Percentiles rank a stretch among this genome's conserved stretches.
Conservation (phyloP, 305 asterid species). For the Fraxinus baroniana region DNA sequence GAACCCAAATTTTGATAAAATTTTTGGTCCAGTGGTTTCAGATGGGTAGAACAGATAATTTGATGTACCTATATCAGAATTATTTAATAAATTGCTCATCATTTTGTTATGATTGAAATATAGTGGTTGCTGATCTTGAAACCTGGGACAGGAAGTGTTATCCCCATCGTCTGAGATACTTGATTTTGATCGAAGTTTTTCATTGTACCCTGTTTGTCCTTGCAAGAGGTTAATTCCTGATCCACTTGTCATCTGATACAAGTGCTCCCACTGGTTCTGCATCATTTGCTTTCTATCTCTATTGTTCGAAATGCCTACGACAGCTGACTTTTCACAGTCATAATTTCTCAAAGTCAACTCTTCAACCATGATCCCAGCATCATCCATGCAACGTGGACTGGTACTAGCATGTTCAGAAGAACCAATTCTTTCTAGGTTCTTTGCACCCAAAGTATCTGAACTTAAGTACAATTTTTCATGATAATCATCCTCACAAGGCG, state of each 20-base stretch:
- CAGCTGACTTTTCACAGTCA: conserved; percentile 53
- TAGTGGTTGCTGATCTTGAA: conserved; percentile 39
- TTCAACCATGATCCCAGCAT: conserved; percentile 67
- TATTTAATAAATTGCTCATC: conserved; percentile 31
- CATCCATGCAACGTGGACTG: conserved; percentile 73
- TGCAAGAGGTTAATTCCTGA: conserved; percentile 47
- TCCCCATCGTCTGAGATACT: conserved; percentile 51
- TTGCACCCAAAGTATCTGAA: conserved; percentile 44
- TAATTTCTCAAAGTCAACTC: conserved; percentile 74
- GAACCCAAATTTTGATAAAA: conserved; percentile 41
- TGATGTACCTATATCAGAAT: conserved; percentile 38
- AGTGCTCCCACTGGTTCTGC: conserved; percentile 55
- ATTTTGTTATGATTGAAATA: conserved; percentile 28
- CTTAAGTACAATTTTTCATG: conserved; percentile 38
- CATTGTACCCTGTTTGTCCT: conserved; percentile 52
- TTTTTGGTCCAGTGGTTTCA: conserved; percentile 50
- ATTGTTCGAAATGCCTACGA: conserved; percentile 51
- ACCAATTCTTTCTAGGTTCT: conserved; percentile 63
- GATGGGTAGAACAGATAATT: conserved; percentile 44
- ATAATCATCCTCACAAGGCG: conserved; percentile 48
- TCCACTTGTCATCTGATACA: conserved; percentile 53
- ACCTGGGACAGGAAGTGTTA: conserved; percentile 44
- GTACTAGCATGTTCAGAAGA: conserved; percentile 84
- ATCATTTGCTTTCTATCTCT: conserved; percentile 50
- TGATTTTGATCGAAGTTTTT: conserved; percentile 46